Base-by-base conservation (phyloP, 495 filamentous ascomycete species). In the Aspergillus heteromorphus region DNA sequence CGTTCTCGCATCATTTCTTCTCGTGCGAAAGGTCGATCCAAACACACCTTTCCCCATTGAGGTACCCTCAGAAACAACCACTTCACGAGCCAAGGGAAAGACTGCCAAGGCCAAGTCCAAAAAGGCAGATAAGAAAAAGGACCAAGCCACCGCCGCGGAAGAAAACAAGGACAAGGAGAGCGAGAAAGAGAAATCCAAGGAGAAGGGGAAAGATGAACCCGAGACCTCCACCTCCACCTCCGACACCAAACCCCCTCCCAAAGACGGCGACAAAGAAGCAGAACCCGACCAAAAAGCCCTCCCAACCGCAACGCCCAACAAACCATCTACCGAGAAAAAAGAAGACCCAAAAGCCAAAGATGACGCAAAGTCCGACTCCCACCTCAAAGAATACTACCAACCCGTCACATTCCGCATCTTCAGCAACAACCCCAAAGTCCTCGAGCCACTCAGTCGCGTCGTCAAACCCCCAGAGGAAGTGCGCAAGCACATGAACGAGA, bases 361-460 rank as follows among this genome's bases (percentile, higher is more conserved):
- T 8, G 63, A 63, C 25, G 40, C 54, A 13, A 64, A 60, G 36
- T 27, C 41, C 10, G 45, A 49, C 17, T 40, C 54, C 21, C 73
- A 75, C 51, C 54, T 78, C 65, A 69, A 78, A 51, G 90, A 92
- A 55, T 95, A 93, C 70, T 97, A 95, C 66, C 89, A 96, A 60
- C 90, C 92, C 2, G 76, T 97, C 25, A 97, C 93, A 0, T 82
- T 95, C 50, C 84, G 88, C 43, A 77, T 95, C 41, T 80, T 81
- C 56, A 77, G 85, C 17, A 72, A 78, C 16, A 79, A 82, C 43
- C 75, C 81, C 8, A 79, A 81, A 53, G 74, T 87, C 36, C 79
- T 95, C 6, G 86, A 91, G 42, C 79, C 83, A n/a, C 67, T 96
- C n/a, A 73, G 79, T 30, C 82, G 83, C 14, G 84, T 90, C n/a